A percentile compares a stretch with the other conserved stretches of the same genome.
Evolutionary conservation across 2,329 filamentous ascomycete species (phyloP).

Genomic region (Sarocladium kiliense): DNA sequence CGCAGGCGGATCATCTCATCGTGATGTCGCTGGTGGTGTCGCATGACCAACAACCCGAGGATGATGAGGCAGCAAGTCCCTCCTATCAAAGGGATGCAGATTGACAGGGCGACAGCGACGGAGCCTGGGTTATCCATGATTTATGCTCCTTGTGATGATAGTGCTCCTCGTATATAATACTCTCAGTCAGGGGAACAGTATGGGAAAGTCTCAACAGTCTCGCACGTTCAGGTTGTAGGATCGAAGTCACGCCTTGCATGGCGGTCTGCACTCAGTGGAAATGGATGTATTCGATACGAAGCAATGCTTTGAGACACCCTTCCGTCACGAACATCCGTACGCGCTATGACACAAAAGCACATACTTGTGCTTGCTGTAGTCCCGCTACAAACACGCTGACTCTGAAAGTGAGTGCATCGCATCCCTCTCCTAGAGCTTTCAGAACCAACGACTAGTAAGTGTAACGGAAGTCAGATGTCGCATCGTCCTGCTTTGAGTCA

Average conservation of each 20-base stretch:
- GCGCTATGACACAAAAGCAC: not conserved
- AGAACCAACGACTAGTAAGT: slow-evolving; percentile 21
- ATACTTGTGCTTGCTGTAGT: not conserved
- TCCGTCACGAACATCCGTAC: not conserved
- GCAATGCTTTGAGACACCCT: not conserved
- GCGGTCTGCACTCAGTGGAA: no score
- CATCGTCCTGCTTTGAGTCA: slow-evolving; percentile 19
- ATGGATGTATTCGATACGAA: not conserved
- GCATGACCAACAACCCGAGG: not conserved
- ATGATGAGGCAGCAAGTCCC: not conserved
- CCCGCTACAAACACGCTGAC: not conserved
- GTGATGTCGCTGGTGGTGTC: not conserved
- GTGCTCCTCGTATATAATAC: no score
- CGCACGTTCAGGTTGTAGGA: no score
- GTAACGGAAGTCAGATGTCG: slow-evolving; percentile 27
- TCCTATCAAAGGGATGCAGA: not conserved
- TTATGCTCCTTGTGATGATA: not conserved
- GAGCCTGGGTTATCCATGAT: not conserved
- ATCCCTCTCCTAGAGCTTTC: not conserved
- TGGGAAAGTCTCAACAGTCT: no score
- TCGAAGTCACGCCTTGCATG: no score
- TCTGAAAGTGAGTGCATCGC: not conserved
- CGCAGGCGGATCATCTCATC: not conserved
- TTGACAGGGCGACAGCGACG: not conserved
- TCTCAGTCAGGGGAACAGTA: no score